Conservation (phyloP, 2,329 filamentous ascomycete species). For the Colletotrichum sp. region DNA sequence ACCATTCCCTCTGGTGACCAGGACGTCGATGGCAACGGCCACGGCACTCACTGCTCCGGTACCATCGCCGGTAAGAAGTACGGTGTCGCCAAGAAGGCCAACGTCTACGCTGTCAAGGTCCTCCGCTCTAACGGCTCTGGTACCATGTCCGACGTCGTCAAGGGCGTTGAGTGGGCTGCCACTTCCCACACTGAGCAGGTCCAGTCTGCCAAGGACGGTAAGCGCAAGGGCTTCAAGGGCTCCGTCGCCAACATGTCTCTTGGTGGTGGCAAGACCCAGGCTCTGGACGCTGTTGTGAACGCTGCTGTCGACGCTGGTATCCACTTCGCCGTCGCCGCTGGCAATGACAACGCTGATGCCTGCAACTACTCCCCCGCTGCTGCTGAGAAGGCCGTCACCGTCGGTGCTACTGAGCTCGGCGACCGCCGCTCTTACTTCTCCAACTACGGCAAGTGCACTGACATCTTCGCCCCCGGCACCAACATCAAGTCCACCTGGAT, state of each 20-base stretch:
- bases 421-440: constrained; percentile 99
- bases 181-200: constrained; percentile 78
- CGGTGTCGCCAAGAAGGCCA: constrained; percentile 98
- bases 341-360: constrained; percentile 98
- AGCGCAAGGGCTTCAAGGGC: constrained; percentile 98
- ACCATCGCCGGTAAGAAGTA: constrained; percentile 99
- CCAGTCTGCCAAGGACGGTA: constrained; percentile 80
- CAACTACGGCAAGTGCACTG: constrained; percentile 99
- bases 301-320: constrained; percentile 90
- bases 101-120: constrained; percentile 97
- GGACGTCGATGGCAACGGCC: constrained; percentile 94
- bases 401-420: constrained; percentile 90
- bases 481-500: constrained; percentile 99
- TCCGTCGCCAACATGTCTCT: constrained; percentile 99
- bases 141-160: constrained; percentile 98
- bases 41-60: constrained; percentile 99
- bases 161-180: constrained; percentile 96
- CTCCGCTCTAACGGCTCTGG: constrained; percentile 96
- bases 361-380: constrained; percentile 99
- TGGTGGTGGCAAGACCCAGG: constrained; percentile 93
- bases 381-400: constrained; percentile 89
- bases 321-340: constrained; percentile 97
- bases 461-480: constrained; percentile 97
- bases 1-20: constrained; percentile 86
- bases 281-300: constrained; percentile 91